These are phyloP conservation scores for Apiospora rasikravindrae DNA, from an alignment of 2,329 filamentous ascomycete genomes.

Conservation along the genomic window DNA sequence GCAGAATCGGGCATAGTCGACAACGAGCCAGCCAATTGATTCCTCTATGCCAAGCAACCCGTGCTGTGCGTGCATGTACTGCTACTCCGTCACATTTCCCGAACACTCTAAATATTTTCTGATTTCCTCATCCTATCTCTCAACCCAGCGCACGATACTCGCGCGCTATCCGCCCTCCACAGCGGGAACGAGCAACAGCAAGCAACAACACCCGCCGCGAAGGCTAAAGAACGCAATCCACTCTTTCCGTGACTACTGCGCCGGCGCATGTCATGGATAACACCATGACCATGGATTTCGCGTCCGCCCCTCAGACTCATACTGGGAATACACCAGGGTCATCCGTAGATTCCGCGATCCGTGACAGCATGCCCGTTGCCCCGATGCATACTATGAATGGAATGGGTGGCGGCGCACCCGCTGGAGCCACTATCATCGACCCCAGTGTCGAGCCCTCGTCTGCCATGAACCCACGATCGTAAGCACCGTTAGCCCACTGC, in stretches of 20 bases:
- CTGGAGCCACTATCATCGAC: constrained; percentile 39
- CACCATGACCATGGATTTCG: constrained; percentile 11
- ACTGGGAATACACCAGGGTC: constrained; percentile 4
- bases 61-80: constrained; percentile 3
- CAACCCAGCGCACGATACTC: not conserved
- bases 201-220: not conserved
- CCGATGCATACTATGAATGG: not conserved
- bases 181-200: not conserved
- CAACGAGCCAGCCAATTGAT: not conserved
- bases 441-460: constrained; percentile 38
- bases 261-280: constrained; percentile 11
- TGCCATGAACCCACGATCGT: constrained; percentile 44
- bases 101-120: constrained; percentile 3
- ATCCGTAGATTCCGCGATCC: constrained; percentile 7
- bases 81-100: not conserved
- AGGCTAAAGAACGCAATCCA: not conserved
- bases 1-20: constrained; percentile 14
- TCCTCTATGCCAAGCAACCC: not conserved
- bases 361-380: not conserved
- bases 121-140: not conserved
- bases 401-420: constrained; percentile 22
- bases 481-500: not conserved
- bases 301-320: not conserved
- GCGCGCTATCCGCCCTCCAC: constrained; percentile 12
- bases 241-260: constrained; percentile 16